Percentiles rank a stretch among this genome's conserved stretches.
Evolutionary conservation across 2,329 filamentous ascomycete genomes (phyloP).

Genomic region (Hymenoscyphus fructigenus): DNA sequence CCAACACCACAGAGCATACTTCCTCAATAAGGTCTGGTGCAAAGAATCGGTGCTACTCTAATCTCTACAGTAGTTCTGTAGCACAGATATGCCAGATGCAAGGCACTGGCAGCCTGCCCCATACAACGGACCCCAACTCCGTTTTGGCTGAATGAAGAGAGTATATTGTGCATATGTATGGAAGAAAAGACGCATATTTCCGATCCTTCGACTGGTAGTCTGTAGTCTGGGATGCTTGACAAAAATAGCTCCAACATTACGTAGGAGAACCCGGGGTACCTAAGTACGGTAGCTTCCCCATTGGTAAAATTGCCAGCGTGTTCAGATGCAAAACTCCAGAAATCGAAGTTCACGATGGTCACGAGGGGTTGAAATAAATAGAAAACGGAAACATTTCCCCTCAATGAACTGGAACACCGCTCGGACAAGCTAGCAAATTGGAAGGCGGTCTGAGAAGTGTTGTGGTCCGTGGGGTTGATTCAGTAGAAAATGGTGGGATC

Average conservation of each 20-base stretch:
- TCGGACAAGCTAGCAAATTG: slow-evolving; percentile 2
- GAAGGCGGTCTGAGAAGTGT: not conserved
- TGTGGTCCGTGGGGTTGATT: not conserved
- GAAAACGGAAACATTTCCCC: slow-evolving; percentile 4
- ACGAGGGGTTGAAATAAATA: not conserved
- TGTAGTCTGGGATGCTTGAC: not conserved
- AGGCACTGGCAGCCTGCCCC: not conserved
- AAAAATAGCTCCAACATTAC: not conserved
- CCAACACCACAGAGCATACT: not conserved
- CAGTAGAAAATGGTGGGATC: not conserved
- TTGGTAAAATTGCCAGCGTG: not conserved
- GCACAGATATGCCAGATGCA: not conserved
- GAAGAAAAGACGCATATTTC: not conserved
- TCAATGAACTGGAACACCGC: not conserved
- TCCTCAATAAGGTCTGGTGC: not conserved
- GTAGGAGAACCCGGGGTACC: not conserved
- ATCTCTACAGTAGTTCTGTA: not conserved
- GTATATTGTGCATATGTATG: slow-evolving; percentile 1
- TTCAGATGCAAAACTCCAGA: not conserved
- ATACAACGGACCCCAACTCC: not conserved
- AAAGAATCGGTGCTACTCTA: not conserved
- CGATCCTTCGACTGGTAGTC: not conserved
- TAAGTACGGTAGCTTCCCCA: not conserved
- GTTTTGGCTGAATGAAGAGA: not conserved
- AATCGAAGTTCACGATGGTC: not conserved